Evolutionary conservation across 768 basidiomycete genomes (phyloP), one percentile per base, ranked within the genome.

Genomic region (Leccinum fibrillosum): DNA sequence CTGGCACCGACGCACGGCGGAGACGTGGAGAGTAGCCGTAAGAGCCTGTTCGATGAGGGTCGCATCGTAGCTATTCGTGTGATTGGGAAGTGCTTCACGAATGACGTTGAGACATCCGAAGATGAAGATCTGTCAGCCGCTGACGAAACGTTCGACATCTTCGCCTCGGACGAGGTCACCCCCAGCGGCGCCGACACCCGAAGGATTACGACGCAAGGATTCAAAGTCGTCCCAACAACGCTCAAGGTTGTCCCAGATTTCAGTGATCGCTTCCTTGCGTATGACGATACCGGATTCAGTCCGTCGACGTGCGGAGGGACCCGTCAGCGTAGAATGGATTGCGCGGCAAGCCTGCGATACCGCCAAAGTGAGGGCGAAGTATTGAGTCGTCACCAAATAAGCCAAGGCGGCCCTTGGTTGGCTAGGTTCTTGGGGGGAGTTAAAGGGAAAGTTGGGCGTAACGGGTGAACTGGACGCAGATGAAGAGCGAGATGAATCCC

Each of bases 61-160:
- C 65, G 75, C 64, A 64, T 81, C 73, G 32, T 39, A 39, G 4
- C 50, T 47, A 58, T 86, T 83, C 66, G 89, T 86, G 4, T 42
- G 48, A n/a, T 19, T 25, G 34, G 49, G 49, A 30, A 97, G 82
- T 2, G 86, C 82, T 68, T 94, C 92, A 28, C 91, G 86, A 63
- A 96, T 89, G 62, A 92, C 82, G 71, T 94, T 94, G 69, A 94
- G 82, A 70, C 90, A 92, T 72, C 95, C 92, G 63, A 96, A 96
- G 61, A 95, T 86, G 73, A 91, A 94, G 55, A 93, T 88, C 82
- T 91, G 89, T 93, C 94, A 96, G 34, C 88, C 86, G 66, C 89
- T 86, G 48, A 88, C 86, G 68, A 90, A 94, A 57, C 86, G 73
- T 54, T 83, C 80, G 34, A 83, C 72, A 54, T 86, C 85, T 61